phyloP scores from a whole-genome alignment of 176 grass and related monocot species.

The Puccinellia tenuiflora region DNA sequence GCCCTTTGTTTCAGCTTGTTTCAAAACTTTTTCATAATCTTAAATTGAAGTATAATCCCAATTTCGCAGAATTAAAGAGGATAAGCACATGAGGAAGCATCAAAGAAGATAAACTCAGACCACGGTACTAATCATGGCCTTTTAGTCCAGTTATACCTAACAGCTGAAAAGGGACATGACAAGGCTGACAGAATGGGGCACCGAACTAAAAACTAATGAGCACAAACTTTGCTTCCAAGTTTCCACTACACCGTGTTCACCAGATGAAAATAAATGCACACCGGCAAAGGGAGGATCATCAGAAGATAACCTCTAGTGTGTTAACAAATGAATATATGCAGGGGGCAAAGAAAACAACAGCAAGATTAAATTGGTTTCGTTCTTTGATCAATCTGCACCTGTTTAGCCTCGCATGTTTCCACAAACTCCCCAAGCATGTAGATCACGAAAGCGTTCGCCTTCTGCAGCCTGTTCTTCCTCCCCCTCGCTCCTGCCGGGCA shows the following conservation, averaged over 20 bases:
- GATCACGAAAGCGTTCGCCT: conserved; percentile 82
- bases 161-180: conserved; percentile 20
- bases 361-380: background rate
- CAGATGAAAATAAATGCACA: background rate
- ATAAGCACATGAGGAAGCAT: background rate
- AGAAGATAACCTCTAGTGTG: background rate
- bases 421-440: conserved; percentile 79
- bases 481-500: conserved; percentile 27
- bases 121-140: conserved; percentile 11
- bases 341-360: background rate
- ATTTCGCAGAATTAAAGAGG: background rate
- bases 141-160: conserved; percentile 11
- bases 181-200: conserved; percentile 34
- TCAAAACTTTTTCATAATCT: background rate
- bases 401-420: conserved; percentile 68
- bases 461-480: conserved; percentile 62
- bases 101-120: background rate
- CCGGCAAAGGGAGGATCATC: background rate
- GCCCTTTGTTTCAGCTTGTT: background rate
- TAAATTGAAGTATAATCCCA: background rate
- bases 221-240: conserved; percentile 37
- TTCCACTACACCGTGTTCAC: background rate
- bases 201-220: conserved; percentile 20
- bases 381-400: conserved; percentile 34
- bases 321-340: background rate